Conservation (phyloP, 2,329 filamentous ascomycete genomes). For the Chalara sp. region DNA sequence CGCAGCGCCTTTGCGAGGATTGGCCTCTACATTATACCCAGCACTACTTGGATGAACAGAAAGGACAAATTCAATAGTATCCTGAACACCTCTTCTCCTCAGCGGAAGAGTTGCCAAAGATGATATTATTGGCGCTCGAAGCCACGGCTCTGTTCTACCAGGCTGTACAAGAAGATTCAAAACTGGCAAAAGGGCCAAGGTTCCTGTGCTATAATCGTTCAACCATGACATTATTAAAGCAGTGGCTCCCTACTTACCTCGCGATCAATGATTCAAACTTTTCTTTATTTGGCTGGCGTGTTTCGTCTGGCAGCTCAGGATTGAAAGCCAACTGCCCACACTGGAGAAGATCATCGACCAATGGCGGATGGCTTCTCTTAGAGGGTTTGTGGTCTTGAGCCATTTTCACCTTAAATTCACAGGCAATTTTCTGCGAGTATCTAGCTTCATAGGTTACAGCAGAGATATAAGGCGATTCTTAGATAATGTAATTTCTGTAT, state of each 20-base stretch:
- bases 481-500: not conserved
- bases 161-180: conserved; percentile 60
- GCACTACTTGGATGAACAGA: conserved; percentile 49
- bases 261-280: conserved; percentile 19
- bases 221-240: conserved; percentile 7
- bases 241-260: conserved; percentile 1
- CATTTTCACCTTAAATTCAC: too few species aligned
- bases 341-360: conserved; percentile 23
- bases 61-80: conserved; percentile 65
- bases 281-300: conserved; percentile 9
- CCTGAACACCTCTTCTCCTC: conserved; percentile 55
- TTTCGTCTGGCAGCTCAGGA: conserved; percentile 15
- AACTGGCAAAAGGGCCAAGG: conserved; percentile 50
- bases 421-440: too few species aligned
- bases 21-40: conserved; percentile 12
- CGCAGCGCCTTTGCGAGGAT: conserved; percentile 44
- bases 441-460: not conserved
- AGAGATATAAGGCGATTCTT: not conserved
- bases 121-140: conserved; percentile 49
- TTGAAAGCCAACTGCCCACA: conserved; percentile 23
- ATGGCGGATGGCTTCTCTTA: conserved; percentile 13
- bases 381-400: not conserved
- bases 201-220: conserved; percentile 29
- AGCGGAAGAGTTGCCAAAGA: conserved; percentile 55
- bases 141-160: conserved; percentile 49